Evolutionary conservation across 371 early-diverging fungal species (phyloP), one percentile per base, ranked within the genome.

Genomic region (Mortierella sp.): DNA sequence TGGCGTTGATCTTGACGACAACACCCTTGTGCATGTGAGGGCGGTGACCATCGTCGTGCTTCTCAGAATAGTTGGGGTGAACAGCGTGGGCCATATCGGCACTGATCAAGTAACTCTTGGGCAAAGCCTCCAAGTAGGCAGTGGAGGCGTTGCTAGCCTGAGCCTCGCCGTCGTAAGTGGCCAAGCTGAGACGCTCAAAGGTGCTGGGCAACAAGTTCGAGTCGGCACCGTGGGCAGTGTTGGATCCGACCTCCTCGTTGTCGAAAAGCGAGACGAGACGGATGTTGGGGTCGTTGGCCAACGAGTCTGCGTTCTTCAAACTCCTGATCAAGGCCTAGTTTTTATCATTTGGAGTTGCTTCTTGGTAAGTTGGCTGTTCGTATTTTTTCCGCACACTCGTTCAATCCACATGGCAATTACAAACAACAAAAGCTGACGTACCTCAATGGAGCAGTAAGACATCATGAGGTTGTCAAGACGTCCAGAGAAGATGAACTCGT

Each of bases 191-290:
- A 70, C 97, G 92, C 74, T 93, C 92, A 54, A 97, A 82, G 10
- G 95, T 92, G 14, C 91, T 83, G 68, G 95, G 97, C 58, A 98
- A 89, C 79, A 98, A 89, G 76, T 95, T 95, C 11, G 98, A 98
- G 83, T 96, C 96, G 27, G 99, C 99, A 63, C 99, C 99, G 79
- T 97, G 95, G 7, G 98, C 98, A 35, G 98, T 95, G n/a, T 88
- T 88, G 49, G 98, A 97, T n/a, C 99, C 99, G 65, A 99, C 93
- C 83, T 99, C 99, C 90, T 99, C 99, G 89, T 99, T 97, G 88
- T 99, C 99, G 84, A 99, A 99, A 18, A 98, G 91, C 18, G 96
- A 93, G 29, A 97, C 92, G 76, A 99, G 87, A 77, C 98, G 96
- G 75, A 99, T 93, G 75, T 95, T 92, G 72, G 94, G 83, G 51